A percentile compares a stretch with the other conserved stretches of the same genome.
Conservation (phyloP, 768 basidiomycete genomes). For the Boletus tylopilopsis region DNA sequence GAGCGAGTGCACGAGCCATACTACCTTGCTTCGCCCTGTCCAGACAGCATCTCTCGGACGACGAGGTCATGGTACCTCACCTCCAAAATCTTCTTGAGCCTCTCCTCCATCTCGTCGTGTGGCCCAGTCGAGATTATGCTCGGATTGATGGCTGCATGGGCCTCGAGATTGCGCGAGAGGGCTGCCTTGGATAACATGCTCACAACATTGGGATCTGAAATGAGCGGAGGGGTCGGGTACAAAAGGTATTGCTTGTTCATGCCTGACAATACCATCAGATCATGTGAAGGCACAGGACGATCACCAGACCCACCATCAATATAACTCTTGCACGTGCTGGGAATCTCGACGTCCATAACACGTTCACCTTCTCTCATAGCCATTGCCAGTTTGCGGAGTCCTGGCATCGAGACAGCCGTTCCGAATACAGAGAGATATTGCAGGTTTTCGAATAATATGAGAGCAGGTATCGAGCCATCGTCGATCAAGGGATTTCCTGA, state of each 20-base stretch:
- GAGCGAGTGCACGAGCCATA: too few species aligned
- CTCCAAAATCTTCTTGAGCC: slow-evolving; percentile 45
- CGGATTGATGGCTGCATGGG: slow-evolving; percentile 48
- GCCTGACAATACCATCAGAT: slow-evolving; percentile 30
- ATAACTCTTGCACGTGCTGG: slow-evolving; percentile 43
- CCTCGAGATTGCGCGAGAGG: slow-evolving; percentile 54
- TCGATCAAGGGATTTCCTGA: slow-evolving; percentile 50
- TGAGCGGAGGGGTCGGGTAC: slow-evolving; percentile 45
- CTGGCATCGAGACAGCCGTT: slow-evolving; percentile 54
- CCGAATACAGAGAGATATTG: slow-evolving; percentile 48
- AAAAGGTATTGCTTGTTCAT: slow-evolving; percentile 47
- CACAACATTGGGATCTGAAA: slow-evolving; percentile 41
- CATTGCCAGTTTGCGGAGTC: slow-evolving; percentile 49
- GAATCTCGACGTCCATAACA: slow-evolving; percentile 50
- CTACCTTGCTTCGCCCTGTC: not conserved
- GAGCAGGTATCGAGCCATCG: slow-evolving; percentile 54
- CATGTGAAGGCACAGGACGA: not conserved
- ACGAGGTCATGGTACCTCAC: slow-evolving; percentile 47
- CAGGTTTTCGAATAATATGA: slow-evolving; percentile 46
- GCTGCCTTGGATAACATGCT: slow-evolving; percentile 42
- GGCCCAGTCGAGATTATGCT: slow-evolving; percentile 42
- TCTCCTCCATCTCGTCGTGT: slow-evolving; percentile 45
- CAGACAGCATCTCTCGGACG: slow-evolving; percentile 44
- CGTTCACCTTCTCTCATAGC: slow-evolving; percentile 31
- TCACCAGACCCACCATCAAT: slow-evolving; percentile 44